Evolutionary conservation across 75 land plant species (phyloP), one percentile per base, ranked within the genome.

Genomic region (Pseudotsuga menziesii): DNA sequence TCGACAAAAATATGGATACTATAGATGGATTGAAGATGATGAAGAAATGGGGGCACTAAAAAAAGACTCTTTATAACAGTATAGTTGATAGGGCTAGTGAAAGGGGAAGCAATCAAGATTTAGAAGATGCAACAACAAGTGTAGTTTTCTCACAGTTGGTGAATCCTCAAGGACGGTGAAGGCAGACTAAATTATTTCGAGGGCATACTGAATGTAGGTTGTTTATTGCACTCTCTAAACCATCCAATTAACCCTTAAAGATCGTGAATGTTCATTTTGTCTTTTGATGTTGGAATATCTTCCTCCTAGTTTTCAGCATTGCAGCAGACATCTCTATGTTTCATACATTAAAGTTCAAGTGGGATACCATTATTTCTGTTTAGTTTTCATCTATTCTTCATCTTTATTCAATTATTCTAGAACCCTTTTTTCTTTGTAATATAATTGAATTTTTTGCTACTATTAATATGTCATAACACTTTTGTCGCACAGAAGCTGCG

Each of bases 131-230:
- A 20, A 61, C 86, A 17, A 77, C 86, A n/a, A 83, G 86, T 78
- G 75, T 73, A 12, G 81, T 86, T 3, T 86, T 86, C 80, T 86
- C 86, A 14, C 88, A 86, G 75, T 73, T 83, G 67, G 75, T 86
- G 60, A 80, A 86, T 77, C 88, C 88, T 56, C 82, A 75, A 61
- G 88, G 88, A 63, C 77, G 88, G 77, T 83, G 61, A 80, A 20
- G 20, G 2, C 48, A 69, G 9, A 3, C 1, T 2, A 69, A 69
- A 20, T 69, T 69, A 17, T n/a, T 69, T 41, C n/a, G 72, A 69
- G 23, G 54, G 72, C 12, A 16, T 41, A 4, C 72, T 13, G n/a
- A 6, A 41, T n/a, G 54, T 25, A n/a, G n/a, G 41, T 39, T 41
- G 72, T 69, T 69, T 36, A 41, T 69, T 69, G 12, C 41, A 9